Evolutionary conservation across 176 grass and related monocot species (phyloP).

Genomic region (Otatea glauca): DNA sequence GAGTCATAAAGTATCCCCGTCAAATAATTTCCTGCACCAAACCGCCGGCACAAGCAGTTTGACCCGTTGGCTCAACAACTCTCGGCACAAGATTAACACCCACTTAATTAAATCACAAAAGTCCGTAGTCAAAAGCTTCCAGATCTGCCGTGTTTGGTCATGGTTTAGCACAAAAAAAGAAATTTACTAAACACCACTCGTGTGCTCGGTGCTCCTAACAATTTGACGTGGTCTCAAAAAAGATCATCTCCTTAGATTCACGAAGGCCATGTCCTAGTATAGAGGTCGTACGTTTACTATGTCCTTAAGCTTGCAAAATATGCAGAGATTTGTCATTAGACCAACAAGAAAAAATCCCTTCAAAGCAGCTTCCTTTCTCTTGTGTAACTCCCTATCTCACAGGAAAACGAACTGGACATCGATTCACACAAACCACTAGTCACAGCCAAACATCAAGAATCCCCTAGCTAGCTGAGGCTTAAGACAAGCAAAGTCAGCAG

Average conservation of each 20-base stretch:
- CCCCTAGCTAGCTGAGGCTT: not conserved
- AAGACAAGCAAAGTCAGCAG: not conserved
- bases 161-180: not conserved
- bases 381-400: not conserved
- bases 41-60: slow-evolving; percentile 40
- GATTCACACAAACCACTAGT: not conserved
- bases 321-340: not conserved
- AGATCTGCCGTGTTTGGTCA: slow-evolving; percentile 29
- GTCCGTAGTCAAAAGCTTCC: slow-evolving; percentile 37
- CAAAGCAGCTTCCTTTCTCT: not conserved
- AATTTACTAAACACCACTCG: slow-evolving; percentile 22
- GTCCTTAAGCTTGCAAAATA: not conserved
- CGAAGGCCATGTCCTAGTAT: not conserved
- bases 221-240: not conserved
- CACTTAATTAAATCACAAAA: slow-evolving; percentile 1
- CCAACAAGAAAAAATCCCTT: not conserved
- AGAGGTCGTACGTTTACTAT: not conserved
- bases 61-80: slow-evolving; percentile 32
- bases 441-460: not conserved
- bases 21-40: slow-evolving; percentile 24
- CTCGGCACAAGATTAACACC: not conserved
- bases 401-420: not conserved
- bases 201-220: slow-evolving; percentile 13
- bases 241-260: not conserved
- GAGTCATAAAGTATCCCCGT: slow-evolving; percentile 33